phyloP scores from a whole-genome alignment of 2,329 filamentous ascomycete species.

The Cladosporium sp. region DNA sequence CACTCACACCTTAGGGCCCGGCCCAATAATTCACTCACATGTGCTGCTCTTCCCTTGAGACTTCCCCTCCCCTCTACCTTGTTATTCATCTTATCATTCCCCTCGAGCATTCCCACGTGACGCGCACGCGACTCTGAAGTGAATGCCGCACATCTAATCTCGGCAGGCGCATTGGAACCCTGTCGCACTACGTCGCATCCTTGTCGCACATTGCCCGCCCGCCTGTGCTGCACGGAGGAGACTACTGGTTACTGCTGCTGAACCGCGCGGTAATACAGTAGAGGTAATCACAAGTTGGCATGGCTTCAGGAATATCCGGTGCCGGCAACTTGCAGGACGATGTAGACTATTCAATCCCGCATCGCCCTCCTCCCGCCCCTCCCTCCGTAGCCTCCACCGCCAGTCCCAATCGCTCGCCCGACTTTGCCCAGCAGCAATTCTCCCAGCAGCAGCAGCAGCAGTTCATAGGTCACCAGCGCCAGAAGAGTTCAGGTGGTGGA shows the following conservation, averaged over 20 bases:
- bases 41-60: too few relatives aligned
- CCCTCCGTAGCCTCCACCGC: conserved; percentile 13
- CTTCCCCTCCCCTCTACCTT: too few relatives aligned
- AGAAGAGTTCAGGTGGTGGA: conserved; percentile 11
- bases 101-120: background rate
- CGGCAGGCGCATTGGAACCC: conserved; percentile 7
- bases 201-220: conserved; percentile 9
- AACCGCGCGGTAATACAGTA: background rate
- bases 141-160: conserved; percentile 2
- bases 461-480: background rate
- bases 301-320: conserved; percentile 21
- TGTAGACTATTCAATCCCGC: conserved; percentile 21
- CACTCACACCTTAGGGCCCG: too few relatives aligned
- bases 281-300: too few relatives aligned
- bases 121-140: background rate
- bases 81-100: too few relatives aligned
- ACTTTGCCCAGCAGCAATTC: conserved; percentile 3
- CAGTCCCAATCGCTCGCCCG: conserved; percentile 10
- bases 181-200: conserved; percentile 10
- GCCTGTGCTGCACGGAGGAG: background rate
- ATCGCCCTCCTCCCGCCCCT: conserved; percentile 18
- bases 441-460: conserved; percentile 1
- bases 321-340: conserved; percentile 18
- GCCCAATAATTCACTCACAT: too few relatives aligned
- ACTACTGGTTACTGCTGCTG: background rate